Evolutionary conservation across 495 filamentous ascomycete genomes (phyloP), one percentile per base, ranked within the genome.

Genomic region (Neurospora pannonica): DNA sequence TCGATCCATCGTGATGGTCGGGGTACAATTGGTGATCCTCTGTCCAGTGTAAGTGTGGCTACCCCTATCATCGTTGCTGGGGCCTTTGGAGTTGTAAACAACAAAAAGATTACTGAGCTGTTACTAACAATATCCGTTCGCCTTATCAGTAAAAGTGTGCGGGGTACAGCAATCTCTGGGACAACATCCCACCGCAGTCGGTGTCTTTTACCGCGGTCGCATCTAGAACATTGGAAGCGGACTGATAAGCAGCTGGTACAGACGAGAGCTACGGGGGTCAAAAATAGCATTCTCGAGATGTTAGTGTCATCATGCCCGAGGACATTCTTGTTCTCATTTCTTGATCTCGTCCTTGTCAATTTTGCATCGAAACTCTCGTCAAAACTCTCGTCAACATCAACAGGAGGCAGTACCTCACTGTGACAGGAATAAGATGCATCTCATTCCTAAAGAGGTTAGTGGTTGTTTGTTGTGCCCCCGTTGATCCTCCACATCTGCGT

Each of bases 381-480:
- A 67, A 36, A 67, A 34, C 54, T 34, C 28, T 67, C 54, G 13
- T 67, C 54, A 67, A 67, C 54, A 67, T 34, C 54, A 2, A 28
- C 28, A 60, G 48, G 48, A 60, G 48, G 48, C 48, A 60, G 21
- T 28, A 60, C 48, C 48, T 60, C 48, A 15, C 48, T 60, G 21
- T 54, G 48, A 21, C 21, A 34, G 28, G 28, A 67, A 67, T 38
- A 81, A 72, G 38, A 97, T 97, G 94, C 92, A 95, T 88, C 89
- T 97, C 70, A 86, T 94, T 75, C 94, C 94, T 2, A 93, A 90
- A 85, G 94, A 97, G 89, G 94, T 94, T 82, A 77, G 87, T 86
- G 46, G 40, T 74, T 74, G 28, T 34, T 34, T 15, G 28, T 67
- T 67, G 54, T 67, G 28, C 31, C 28, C 54, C 54, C 54, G 28